Evolutionary conservation across 805 yeast species (phyloP), one percentile per base, ranked within the genome.

Genomic region (Wickerhamiella brachini): DNA sequence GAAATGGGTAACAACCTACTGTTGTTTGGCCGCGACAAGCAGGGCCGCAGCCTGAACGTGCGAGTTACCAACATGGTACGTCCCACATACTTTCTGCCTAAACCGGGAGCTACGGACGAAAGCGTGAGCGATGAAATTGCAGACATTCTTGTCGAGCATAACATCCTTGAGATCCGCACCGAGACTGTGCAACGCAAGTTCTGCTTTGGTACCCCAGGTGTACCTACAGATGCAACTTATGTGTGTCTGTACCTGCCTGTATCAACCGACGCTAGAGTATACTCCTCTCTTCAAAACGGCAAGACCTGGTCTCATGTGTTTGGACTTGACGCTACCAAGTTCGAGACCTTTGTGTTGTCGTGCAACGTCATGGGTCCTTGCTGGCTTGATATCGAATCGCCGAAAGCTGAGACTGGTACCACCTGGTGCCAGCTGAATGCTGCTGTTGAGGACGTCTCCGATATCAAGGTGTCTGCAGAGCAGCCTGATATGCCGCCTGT

Each of bases 321-420:
- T 68, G 97, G 97, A 48, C 73, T 85, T 2, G 77, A 73, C 53
- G 66, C 93, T 2, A 74, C 75, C 51, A 71, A 85, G 22, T 88
- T 93, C 64, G 98, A 93, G 69, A 74, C 85, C 12, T 87, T 93
- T 66, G 93, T 87, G 10, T 60, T 89, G 23, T 86, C 82, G 64
- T 74, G 85, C 58, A 81, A 83, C 58, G 74, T 93, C 45, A 89
- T 87, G 96, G 98, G 98, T 9, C 98, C 98, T 2, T 88, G 97
- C 65, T 93, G 98, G 98, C 70, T 93, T 49, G 83, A 83, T 47
- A 72, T 93, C 49, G 71, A 74, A 44, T 74, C 77, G 48, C 83
- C 81, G 47, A 63, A 65, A 22, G 65, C 81, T 42, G 75, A 73
- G 49, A 82, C 80, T 60, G 74, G 84, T 2, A 81, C 95, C 0